Evolutionary conservation across 2,329 filamentous ascomycete genomes (phyloP), one percentile per base, ranked within the genome.

Genomic region (Sarocladium brachiariae): DNA sequence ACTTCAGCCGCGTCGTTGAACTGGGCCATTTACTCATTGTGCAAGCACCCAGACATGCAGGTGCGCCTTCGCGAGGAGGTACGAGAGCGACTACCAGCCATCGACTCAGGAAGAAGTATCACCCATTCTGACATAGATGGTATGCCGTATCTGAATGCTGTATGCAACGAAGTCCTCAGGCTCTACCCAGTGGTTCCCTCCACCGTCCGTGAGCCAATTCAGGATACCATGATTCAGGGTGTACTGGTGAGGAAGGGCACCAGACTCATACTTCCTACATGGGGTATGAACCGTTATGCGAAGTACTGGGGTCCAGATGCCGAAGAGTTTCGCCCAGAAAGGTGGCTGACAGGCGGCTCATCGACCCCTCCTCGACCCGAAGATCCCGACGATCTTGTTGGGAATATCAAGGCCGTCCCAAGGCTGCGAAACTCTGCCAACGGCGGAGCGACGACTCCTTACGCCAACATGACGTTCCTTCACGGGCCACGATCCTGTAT

Each of bases 111-210:
- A 1, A 49, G 59, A 2, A 52, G 58, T 13, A 54, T 67, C 37
- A 60, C 57, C 13, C 58, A 60, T 3, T 63, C 65, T 1, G 68
- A 73, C 49, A 62, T 64, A 1, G 66, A 74, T 54, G 57, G 61
- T 43, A 60, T 74, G 2, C 70, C 69, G 1, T 75, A 68, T 56
- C 61, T 74, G 4, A 68, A 73, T 54, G 72, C 71, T 49, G 66
- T 74, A 34, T 72, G 70, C 62, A 67, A 68, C 49, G 72, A 75
- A 58, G 67, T 68, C 1, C 63, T 75, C 4, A 69, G 72, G 37
- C 68, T 65, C 60, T 72, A 72, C 52, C 69, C 70, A 2, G 69
- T 71, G 3, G 72, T 73, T 39, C 70, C 70, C 21, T 69, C 71
- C 63, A 70, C 69, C 2, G 69, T 73, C n/a, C 66, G 71, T 7